phyloP scores from a whole-genome alignment of 441 rosid species.

The Lepidium campestre region DNA sequence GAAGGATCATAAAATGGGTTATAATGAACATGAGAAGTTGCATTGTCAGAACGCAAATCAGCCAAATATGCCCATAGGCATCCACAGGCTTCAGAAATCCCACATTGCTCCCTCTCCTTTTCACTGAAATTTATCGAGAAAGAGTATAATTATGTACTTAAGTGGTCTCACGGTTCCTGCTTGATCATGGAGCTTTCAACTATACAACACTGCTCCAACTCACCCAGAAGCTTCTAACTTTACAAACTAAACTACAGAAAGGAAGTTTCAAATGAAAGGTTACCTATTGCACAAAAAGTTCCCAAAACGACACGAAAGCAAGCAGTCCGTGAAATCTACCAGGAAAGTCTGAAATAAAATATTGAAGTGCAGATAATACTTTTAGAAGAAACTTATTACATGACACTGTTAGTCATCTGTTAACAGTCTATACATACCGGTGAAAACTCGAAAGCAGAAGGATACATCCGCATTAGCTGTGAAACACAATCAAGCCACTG shows the following conservation, averaged over 20 bases:
- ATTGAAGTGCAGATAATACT: constrained; percentile 4
- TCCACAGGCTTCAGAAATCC: constrained; percentile 67
- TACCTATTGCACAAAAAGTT: constrained; percentile 96
- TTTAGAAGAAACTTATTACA: neutral
- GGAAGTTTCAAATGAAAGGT: constrained; percentile 6
- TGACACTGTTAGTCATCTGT: constrained; percentile 3
- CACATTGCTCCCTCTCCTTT: constrained; percentile 73
- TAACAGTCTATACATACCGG: constrained; percentile 50
- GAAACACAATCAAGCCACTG: constrained; percentile 99
- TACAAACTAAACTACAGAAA: neutral
- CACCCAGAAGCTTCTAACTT: neutral
- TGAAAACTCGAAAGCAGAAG: constrained; percentile 94
- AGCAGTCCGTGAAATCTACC: constrained; percentile 83
- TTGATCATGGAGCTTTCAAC: neutral
- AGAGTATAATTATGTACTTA: neutral
- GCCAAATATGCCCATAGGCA: constrained; percentile 86
- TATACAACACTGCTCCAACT: neutral
- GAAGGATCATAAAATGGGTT: constrained; percentile 73
- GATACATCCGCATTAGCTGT: constrained; percentile 89
- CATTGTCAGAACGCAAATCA: constrained; percentile 60
- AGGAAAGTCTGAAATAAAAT: constrained; percentile 66
- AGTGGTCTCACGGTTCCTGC: neutral
- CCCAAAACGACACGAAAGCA: constrained; percentile 94
- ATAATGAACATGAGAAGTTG: constrained; percentile 64
- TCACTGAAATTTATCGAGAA: constrained; percentile 52